These are phyloP conservation scores for Aspergillus terreus DNA, from an alignment of 2,329 filamentous ascomycete species.

Conservation along the genomic window DNA sequence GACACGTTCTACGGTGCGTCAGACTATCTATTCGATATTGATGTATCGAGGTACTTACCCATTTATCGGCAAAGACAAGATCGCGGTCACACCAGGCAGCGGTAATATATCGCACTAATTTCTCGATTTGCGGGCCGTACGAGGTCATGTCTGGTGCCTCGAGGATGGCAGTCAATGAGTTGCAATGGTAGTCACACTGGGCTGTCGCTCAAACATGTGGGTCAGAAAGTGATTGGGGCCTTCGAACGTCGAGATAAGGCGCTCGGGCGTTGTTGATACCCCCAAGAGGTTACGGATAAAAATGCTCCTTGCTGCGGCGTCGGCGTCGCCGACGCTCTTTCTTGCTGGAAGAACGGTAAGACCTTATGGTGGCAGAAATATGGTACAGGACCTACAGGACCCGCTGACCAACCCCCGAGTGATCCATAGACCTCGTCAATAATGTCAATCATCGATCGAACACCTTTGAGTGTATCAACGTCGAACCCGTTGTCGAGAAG, in stretches of 20 bases:
- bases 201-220: not conserved
- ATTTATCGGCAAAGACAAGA: not conserved
- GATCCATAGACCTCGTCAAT: not conserved
- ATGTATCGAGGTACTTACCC: not conserved
- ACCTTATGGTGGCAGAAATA: not conserved
- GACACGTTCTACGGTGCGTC: not conserved
- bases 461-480: not conserved
- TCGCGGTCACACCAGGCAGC: not conserved
- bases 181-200: conserved; percentile 2
- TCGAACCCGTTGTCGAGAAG: not conserved
- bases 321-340: not conserved
- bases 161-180: not conserved
- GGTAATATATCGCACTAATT: not conserved
- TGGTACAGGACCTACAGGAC: not conserved
- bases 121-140: not conserved
- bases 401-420: not conserved
- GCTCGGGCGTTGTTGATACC: not conserved
- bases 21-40: not conserved
- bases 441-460: not conserved
- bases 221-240: conserved; percentile 1
- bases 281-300: not conserved
- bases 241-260: conserved; percentile 1
- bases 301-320: conserved; percentile 5
- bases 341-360: not conserved
- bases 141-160: not conserved